Evolutionary conservation across 257 asterid species (phyloP), one percentile per base, ranked within the genome.

Genomic region (Fraxinus anomala): DNA sequence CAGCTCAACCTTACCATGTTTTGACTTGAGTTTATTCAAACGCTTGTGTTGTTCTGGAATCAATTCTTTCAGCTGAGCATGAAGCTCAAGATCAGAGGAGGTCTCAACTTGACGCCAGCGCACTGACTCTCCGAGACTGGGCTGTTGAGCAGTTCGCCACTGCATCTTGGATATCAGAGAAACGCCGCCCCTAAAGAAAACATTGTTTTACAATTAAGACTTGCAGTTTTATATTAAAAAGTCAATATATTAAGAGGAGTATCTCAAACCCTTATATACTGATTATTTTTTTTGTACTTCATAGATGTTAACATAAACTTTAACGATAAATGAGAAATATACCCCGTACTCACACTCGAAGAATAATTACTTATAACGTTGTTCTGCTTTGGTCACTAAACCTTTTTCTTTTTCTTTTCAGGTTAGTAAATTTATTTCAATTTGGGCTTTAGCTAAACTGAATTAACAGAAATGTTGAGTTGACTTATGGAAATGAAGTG

Each of bases 21-120:
- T 93, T 51, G 92, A 87, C 85, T 88, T 91, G 40, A 91, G 75
- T 79, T 89, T 92, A 83, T 92, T 91, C 30, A 92, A 86, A 73
- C 97, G 93, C 72, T 93, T 91, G 92, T 88, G 89, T 61, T 91
- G 92, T 77, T 89, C 91, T 65, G 97, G 97, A 86, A 92, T 92
- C 88, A 92, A 85, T 80, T 92, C 97, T 86, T 85, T 87, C 81
- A 92, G 84, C 88, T 91, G 92, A 79, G 96, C 88, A 40, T 81
- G 94, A 34, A 92, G 91, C 82, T 92, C 97, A 66, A 84, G 80
- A 81, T 84, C 79, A 23, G 90, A 84, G n/a, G 87, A 87, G 72
- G 83, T 82, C 79, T 87, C 87, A 36, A 84, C 82, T 82, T 87
- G 88, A 70, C 82, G 90, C 88, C 90, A 87, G 51, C 84, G 88